These are phyloP conservation scores for Termitomyces sp. DNA, from an alignment of 1,284 basidiomycete genomes.

Conservation along the genomic window DNA sequence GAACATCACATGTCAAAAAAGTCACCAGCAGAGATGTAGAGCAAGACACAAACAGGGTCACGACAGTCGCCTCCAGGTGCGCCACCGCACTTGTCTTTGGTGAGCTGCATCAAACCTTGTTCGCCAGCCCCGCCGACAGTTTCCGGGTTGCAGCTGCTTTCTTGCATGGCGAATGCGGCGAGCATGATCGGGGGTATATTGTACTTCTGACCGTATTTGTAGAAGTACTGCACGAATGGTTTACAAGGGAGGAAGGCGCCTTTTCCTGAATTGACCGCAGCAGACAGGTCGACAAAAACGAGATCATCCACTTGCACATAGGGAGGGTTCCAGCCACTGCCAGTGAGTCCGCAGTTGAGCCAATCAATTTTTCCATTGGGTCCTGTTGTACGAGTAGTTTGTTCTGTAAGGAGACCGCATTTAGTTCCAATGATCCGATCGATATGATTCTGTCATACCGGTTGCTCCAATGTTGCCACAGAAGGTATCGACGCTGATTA, in stretches of 20 bases:
- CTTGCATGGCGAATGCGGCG: conserved; percentile 77
- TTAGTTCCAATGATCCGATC: background rate
- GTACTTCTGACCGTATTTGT: conserved; percentile 54
- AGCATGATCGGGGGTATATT: conserved; percentile 67
- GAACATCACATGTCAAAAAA: background rate
- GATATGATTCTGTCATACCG: conserved; percentile 29
- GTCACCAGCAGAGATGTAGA: background rate
- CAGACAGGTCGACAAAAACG: conserved; percentile 46
- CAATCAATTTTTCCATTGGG: conserved; percentile 76
- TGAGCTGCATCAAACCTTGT: conserved; percentile 84
- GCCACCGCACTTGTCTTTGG: conserved; percentile 69
- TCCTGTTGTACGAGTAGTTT: conserved; percentile 45
- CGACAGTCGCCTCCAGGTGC: conserved; percentile 63
- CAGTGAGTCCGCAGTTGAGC: conserved; percentile 73
- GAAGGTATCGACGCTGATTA: conserved; percentile 27
- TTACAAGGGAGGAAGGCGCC: conserved; percentile 65
- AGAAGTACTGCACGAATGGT: conserved; percentile 52
- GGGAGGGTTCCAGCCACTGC: conserved; percentile 62
- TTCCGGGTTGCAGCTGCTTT: conserved; percentile 61
- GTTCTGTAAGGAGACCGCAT: conserved; percentile 29
- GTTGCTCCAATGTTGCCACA: conserved; percentile 45
- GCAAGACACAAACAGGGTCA: conserved; percentile 48
- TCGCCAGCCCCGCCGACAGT: conserved; percentile 76
- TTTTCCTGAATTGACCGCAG: conserved; percentile 41
- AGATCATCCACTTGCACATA: conserved; percentile 51